Evolutionary conservation across 2,329 filamentous ascomycete species (phyloP), one percentile per base, ranked within the genome.

Genomic region (Pyrenophora teres): DNA sequence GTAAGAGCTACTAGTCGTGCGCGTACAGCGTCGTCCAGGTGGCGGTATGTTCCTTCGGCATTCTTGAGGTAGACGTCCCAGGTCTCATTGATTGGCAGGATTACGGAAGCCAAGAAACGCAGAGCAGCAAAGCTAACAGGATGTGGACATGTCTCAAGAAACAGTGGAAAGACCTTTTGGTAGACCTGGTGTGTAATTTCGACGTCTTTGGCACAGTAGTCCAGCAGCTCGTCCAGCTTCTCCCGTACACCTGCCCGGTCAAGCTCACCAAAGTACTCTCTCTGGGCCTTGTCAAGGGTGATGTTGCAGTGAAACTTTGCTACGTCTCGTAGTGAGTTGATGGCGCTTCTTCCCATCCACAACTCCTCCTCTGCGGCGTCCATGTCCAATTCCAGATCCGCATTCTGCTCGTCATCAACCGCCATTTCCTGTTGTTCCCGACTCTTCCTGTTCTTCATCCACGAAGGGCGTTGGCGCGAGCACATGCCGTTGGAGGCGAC

Each of bases 401-500:
- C 77, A 46, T 87, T 87, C 13, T 88, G 83, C 3, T 86, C 87
- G 47, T 90, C 83, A 41, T 81, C 86, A 4, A 89, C 84, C 40
- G 93, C 86, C 66, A 87, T 89, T 56, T 97, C 92, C 42, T 90
- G 81, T 39, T 93, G 67, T 68, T 97, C 93, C 51, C 88, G 83
- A 59, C 88, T 91, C 77, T 99, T 99, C 70, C 91, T 89, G 73
- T 96, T 90, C 72, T 90, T 95, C 87, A 97, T 92, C 94, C 94
- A 99, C 0, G 90, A 96, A 7, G 95, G 94, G 42, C 94, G 84
- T 73, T 99, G 94, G 60, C 89, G 87, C 18, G 94, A 97, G 74
- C 94, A 99, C 94, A 99, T 99, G 56, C 94, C 94, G 70, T 99
- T 99, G 19, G 96, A 93, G 2, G 95, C 95, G 6, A 96, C 93